phyloP scores from a whole-genome alignment of 2,329 filamentous ascomycete species.

The Lanzia echinophila region DNA sequence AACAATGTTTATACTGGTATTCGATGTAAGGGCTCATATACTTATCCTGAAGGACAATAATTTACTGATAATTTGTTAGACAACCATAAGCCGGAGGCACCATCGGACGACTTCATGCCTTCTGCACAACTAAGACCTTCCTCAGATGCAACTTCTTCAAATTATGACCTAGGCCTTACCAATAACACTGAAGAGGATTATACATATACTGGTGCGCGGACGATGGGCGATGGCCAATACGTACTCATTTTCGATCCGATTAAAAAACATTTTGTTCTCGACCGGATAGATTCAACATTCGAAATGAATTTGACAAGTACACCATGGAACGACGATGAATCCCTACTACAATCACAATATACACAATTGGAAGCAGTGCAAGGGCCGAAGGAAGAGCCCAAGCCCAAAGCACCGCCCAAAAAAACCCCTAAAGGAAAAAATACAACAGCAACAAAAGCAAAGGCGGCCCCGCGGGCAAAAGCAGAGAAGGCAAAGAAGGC shows the following conservation, averaged over 20 bases:
- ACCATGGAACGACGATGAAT: slow-evolving; percentile 56
- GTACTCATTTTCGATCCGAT: slow-evolving; percentile 70
- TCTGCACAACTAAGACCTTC: slow-evolving; percentile 46
- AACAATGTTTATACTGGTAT: slow-evolving; percentile 55
- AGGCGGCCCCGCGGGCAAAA: slow-evolving; percentile 28
- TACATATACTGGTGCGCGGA: slow-evolving; percentile 53
- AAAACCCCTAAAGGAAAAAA: slow-evolving; percentile 25
- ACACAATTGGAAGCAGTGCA: slow-evolving; percentile 46
- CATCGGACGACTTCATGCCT: slow-evolving; percentile 38
- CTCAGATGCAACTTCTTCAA: slow-evolving; percentile 30
- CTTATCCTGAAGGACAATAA: neutral
- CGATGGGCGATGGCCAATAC: slow-evolving; percentile 50
- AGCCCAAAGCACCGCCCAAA: slow-evolving; percentile 19
- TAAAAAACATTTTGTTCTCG: slow-evolving; percentile 71
- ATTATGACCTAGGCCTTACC: slow-evolving; percentile 44
- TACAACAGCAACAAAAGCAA: slow-evolving; percentile 23
- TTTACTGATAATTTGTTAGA: slow-evolving; percentile 36
- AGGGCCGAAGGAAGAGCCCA: neutral
- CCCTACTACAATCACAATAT: slow-evolving; percentile 59
- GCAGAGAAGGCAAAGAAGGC: slow-evolving; percentile 30
- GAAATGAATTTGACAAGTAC: slow-evolving; percentile 77
- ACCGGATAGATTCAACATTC: slow-evolving; percentile 74
- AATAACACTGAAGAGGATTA: slow-evolving; percentile 50
- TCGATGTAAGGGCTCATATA: slow-evolving; percentile 42
- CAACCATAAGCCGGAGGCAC: slow-evolving; percentile 53